These are phyloP conservation scores for Ogataea glucozyma DNA, from an alignment of 805 yeast species.

Conservation along the genomic window DNA sequence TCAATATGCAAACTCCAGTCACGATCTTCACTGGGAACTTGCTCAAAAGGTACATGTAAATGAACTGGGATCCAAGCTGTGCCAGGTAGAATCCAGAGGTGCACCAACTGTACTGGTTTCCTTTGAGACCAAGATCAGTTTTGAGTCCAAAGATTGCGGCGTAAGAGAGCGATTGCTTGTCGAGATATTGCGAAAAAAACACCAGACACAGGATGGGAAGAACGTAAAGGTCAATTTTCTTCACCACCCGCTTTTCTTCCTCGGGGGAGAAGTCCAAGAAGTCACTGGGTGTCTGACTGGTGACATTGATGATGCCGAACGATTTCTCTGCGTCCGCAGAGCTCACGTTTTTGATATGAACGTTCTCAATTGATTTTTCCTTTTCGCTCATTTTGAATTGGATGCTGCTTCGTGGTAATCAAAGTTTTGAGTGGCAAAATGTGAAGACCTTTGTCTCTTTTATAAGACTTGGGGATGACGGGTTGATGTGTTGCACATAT, in stretches of 20 bases:
- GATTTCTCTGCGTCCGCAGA: slow-evolving; percentile 1
- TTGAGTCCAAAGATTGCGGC: slow-evolving; percentile 59
- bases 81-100: slow-evolving; percentile 40
- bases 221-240: slow-evolving; percentile 40
- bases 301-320: neutral
- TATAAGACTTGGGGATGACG: no score
- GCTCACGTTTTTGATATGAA: no score
- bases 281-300: slow-evolving; percentile 8
- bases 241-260: slow-evolving; percentile 35
- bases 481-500: no score
- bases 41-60: slow-evolving; percentile 55
- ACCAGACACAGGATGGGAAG: slow-evolving; percentile 36
- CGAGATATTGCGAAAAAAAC: slow-evolving; percentile 22
- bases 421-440: no score
- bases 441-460: no score
- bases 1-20: slow-evolving; percentile 43
- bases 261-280: slow-evolving; percentile 15
- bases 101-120: slow-evolving; percentile 37
- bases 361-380: no score
- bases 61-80: slow-evolving; percentile 46
- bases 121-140: slow-evolving; percentile 49
- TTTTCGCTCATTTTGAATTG: slow-evolving; percentile 3
- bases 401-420: no score
- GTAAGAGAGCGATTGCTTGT: slow-evolving; percentile 26
- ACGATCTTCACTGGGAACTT: slow-evolving; percentile 56